Evolutionary conservation across 2,329 filamentous ascomycete genomes (phyloP).

Genomic region (Claviceps fusiformis): DNA sequence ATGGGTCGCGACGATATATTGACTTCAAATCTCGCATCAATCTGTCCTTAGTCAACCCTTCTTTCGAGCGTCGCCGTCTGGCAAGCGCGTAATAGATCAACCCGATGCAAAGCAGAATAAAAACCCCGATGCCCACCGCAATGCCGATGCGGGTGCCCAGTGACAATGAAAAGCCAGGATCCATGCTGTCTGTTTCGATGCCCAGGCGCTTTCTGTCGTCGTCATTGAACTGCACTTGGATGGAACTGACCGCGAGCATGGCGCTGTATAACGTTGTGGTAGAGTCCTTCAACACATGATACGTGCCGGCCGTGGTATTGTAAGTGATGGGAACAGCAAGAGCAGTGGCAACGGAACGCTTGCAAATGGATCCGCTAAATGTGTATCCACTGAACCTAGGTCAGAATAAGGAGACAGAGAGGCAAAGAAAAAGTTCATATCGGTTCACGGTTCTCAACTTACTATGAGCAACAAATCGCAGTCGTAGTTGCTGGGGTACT

Average conservation of each 20-base stretch:
- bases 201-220: slow-evolving; percentile 21
- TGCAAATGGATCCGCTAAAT: slow-evolving; percentile 20
- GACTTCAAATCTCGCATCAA: slow-evolving; percentile 6
- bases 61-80: slow-evolving; percentile 11
- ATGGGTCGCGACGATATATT: slow-evolving; percentile 1
- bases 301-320: slow-evolving; percentile 21
- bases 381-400: slow-evolving; percentile 19
- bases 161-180: slow-evolving; percentile 11
- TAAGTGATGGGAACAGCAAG: slow-evolving; percentile 24
- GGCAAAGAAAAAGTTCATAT: not conserved
- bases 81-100: slow-evolving; percentile 13
- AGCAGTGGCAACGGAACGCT: slow-evolving; percentile 21
- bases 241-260: slow-evolving; percentile 23
- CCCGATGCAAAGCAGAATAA: slow-evolving; percentile 17
- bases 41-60: slow-evolving; percentile 7
- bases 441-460: slow-evolving; percentile 11
- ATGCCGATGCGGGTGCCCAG: slow-evolving; percentile 21
- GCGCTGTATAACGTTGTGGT: slow-evolving; percentile 25
- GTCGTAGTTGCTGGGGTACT: slow-evolving; percentile 16
- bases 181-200: slow-evolving; percentile 18
- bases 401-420: not conserved
- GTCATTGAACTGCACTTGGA: slow-evolving; percentile 24
- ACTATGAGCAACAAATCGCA: slow-evolving; percentile 28
- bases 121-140: slow-evolving; percentile 18
- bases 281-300: slow-evolving; percentile 20